Conservation (phyloP, 2,329 filamentous ascomycete genomes). For the Ophiostoma sp. region DNA sequence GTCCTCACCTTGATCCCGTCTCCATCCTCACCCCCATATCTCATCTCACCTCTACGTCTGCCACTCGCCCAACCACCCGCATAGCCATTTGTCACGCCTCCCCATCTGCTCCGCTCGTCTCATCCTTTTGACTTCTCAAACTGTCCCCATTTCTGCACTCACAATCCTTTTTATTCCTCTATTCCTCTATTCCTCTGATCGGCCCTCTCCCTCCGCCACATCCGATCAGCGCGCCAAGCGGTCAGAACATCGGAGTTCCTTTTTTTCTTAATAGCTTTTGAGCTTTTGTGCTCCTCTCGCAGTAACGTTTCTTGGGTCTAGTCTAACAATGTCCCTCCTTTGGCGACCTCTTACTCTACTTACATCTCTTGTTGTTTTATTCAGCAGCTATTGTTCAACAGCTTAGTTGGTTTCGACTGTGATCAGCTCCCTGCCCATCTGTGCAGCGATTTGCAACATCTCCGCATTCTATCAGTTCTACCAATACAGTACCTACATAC, state of each 20-base stretch:
- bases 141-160: neutral
- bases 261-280: neutral
- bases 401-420: neutral
- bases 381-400: neutral
- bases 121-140: neutral
- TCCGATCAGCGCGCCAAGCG: constrained; percentile 1
- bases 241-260: neutral
- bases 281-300: too few species aligned
- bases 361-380: neutral
- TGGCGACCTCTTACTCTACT: neutral
- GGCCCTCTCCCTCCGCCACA: neutral
- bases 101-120: neutral
- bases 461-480: neutral
- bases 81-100: neutral
- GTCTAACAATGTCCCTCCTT: neutral
- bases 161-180: neutral
- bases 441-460: neutral
- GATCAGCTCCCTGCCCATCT: neutral
- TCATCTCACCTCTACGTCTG: neutral
- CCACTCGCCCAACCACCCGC: neutral
- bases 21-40: neutral
- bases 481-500: too few species aligned
- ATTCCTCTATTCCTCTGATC: neutral
- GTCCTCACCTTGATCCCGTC: neutral
- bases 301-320: neutral